Base-by-base conservation (phyloP, 2,329 filamentous ascomycete species). In the Phialocephala subalpina region DNA sequence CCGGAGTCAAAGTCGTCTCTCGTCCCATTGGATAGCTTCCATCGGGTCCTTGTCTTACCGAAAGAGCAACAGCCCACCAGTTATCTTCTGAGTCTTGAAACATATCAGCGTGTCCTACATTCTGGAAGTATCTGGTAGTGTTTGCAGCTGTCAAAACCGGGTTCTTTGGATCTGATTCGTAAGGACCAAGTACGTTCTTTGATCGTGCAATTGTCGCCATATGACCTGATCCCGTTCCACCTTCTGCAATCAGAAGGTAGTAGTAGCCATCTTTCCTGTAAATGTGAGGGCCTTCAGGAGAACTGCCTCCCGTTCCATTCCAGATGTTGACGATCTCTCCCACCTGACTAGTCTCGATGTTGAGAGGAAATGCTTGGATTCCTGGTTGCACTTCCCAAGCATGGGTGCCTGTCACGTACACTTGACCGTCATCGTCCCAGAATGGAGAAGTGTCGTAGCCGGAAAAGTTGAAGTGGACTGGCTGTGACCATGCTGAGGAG, bases 51-150 rank as follows among this genome's bases (percentile, higher is more conserved):
- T 77, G 79, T 1, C 85, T 77, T 0, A 81, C 83, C 0, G 81
- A 77, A 1, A 88, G 74, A 1, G 80, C 79, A 5, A 82, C 77
- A 0, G 79, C 82, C 85, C 84, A 87, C 86, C 86, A 88, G 35
- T 83, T 80, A 0, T 82, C 83, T 0, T 69, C 40, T 0, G 68
- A 67, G 64, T 88, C 86, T 57, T 85, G 81, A 66, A 88, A 87
- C 1, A 88, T 67, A 67, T 88, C 86, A 0, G 83, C 82, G 61
- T 88, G 86, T 0, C 86, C 86, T 0, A 86, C 81, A 1, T 84
- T 84, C 68, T 87, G 85, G 77, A 72, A 83, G 60, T 81, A 82
- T 22, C 72, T 76, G 11, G 77, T 79, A 0, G 80, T 82, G 47
- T 82, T 81, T 11, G 77, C 77, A 16, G 81, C 82, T 0, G 80